Evolutionary conservation across 2,329 filamentous ascomycete species (phyloP), one percentile per base, ranked within the genome.

Genomic region (Ophiosphaerella narmari): DNA sequence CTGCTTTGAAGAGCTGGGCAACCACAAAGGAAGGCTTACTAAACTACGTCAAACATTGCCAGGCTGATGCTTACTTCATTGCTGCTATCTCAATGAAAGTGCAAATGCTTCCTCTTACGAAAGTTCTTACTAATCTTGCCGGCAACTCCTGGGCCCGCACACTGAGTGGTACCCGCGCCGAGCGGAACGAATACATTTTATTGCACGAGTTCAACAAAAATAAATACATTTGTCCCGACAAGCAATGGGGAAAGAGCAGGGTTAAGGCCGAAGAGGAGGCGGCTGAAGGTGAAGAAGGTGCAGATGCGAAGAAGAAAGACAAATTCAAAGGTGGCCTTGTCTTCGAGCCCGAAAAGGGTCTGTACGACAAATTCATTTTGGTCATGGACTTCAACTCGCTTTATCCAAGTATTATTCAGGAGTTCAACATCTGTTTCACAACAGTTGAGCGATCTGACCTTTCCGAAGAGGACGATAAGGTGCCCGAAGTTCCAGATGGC

Each of bases 341-440:
- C 49, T 97, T 99, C 64, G 94, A 99, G 73, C 94, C 94, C 4
- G 92, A 97, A 72, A 97, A 93, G 74, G 94, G 95, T 14, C 82
- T 99, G 4, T 99, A 99, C 70, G 94, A 99, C 81, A 96, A 95
- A 76, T 97, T 95, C 73, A 89, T 99, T 46, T 83, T 99, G 48
- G 95, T 99, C 74, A 99, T 99, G 95, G 94, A 99, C 80, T 99
- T 99, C 80, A 99, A 99, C 82, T 97, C 92, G 65, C 80, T 99
- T 55, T 99, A 99, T 67, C 94, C 94, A 29, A 97, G 91, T 69
- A 97, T 99, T 68, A 99, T 99, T 54, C 95, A 99, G 70, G 95
- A 99, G 81, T 99, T 87, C 78, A 99, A 99, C 75, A 99, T 99
- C 63, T 99, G 95, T 79, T 99, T 99, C 75, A 99, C 94, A 2